Base-by-base conservation (phyloP, 768 basidiomycete species). In the Boletus reticulatus region DNA sequence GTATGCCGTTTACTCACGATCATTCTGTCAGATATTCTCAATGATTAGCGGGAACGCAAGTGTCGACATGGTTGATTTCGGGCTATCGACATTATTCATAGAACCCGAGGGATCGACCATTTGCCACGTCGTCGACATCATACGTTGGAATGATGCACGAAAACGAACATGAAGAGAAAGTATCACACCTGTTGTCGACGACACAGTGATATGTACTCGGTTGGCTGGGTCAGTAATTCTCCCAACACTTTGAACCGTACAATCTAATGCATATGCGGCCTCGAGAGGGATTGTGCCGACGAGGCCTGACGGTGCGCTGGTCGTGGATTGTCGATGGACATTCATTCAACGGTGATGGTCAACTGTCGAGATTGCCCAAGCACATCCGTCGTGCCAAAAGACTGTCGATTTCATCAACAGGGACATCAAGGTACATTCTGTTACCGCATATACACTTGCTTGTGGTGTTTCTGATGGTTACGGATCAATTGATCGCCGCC, bases 321-420 rank as follows among this genome's bases (percentile, higher is more conserved):
- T 64, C 22, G 44, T 24, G 0, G 60, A 62, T 0, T 1, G 10
- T 31, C 53, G 53, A 19, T 56, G 62, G 63, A 1, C 34, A 4
- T 61, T 56, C 20, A 46, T 64, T 2, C 45, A 61, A 32, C 42
- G 37, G 1, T 64, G 51, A n/a, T 64, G 59, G 56, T 63, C 58
- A 16, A 70, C 71, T 34, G 69, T 65, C 20, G 42, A 57, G 65
- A 4, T 17, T 58, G 58, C 16, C 57, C 61, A 8, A 31, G 9
- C 39, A 16, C 65, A 76, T 27, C 76, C 76, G n/a, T 62, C 63
- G n/a, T 57, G 61, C 17, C 22, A 22, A 53, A 8, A 71, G 43
- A 70, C 76, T 9, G 46, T 63, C 1, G 5, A 45, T 1, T 62
- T 63, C 41, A 50, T 39, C 32, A 17, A 34, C 19, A 34, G 31